Evolutionary conservation across 2,329 filamentous ascomycete species (phyloP).

Genomic region (Xylariaceae sp.): DNA sequence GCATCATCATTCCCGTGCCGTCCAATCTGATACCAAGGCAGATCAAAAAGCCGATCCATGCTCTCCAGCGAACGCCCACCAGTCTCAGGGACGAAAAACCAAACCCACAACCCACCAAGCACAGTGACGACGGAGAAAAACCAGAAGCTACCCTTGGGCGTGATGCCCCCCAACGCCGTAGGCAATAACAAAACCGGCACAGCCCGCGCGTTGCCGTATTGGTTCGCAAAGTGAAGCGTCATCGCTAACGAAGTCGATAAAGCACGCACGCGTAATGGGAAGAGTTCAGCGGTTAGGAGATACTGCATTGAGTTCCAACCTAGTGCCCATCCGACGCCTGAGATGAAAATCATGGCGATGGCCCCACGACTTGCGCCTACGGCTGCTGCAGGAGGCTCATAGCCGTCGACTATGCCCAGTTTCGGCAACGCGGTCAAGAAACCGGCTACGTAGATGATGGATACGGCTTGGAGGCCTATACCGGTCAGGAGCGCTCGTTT

Average conservation of each 20-base stretch:
- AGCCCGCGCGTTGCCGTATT: conserved; percentile 71
- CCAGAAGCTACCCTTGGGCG: conserved; percentile 66
- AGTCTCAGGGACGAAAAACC: conserved; percentile 68
- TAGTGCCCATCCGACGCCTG: conserved; percentile 62
- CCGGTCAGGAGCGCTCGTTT: conserved; percentile 60
- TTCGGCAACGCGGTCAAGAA: conserved; percentile 60
- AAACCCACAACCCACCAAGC: conserved; percentile 64
- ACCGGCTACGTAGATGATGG: conserved; percentile 57
- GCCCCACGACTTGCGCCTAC: conserved; percentile 58
- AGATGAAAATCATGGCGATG: conserved; percentile 68
- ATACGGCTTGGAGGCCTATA: conserved; percentile 53
- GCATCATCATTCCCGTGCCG: conserved; percentile 48
- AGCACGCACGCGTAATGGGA: conserved; percentile 67
- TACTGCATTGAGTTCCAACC: conserved; percentile 77
- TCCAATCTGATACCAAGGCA: conserved; percentile 72
- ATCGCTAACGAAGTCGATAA: conserved; percentile 66
- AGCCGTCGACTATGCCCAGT: conserved; percentile 45
- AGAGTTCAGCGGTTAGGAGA: conserved; percentile 70
- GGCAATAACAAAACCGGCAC: conserved; percentile 68
- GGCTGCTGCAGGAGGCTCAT: conserved; percentile 42
- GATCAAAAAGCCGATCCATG: conserved; percentile 65
- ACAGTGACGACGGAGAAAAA: conserved; percentile 66
- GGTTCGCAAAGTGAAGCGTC: conserved; percentile 73
- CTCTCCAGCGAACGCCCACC: conserved; percentile 59
- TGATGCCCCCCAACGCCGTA: conserved; percentile 41